These are phyloP conservation scores for Neospermospora avenae DNA, from an alignment of 2,329 filamentous ascomycete genomes.

Conservation along the genomic window DNA sequence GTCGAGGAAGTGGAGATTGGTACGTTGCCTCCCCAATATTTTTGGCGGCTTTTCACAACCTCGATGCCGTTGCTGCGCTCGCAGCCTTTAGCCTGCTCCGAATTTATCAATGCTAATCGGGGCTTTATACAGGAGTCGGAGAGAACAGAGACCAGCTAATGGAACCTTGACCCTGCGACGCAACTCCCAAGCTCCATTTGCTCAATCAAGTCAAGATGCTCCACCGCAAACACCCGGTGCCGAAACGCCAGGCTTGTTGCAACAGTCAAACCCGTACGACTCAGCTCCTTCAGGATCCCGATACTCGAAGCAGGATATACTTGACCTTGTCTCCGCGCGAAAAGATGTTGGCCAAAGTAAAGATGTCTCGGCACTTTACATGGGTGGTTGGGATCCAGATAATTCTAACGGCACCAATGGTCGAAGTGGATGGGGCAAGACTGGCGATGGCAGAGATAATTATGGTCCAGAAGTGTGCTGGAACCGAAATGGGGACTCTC, in stretches of 20 bases:
- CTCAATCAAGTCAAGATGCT: slow-evolving; percentile 34
- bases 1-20: slow-evolving; percentile 67
- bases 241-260: slow-evolving; percentile 24
- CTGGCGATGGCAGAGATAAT: slow-evolving; percentile 69
- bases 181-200: slow-evolving; percentile 55
- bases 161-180: slow-evolving; percentile 64
- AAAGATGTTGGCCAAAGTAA: slow-evolving; percentile 48
- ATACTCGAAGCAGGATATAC: slow-evolving; percentile 53
- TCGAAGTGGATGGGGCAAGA: slow-evolving; percentile 72
- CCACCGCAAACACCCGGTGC: slow-evolving; percentile 19
- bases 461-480: slow-evolving; percentile 91
- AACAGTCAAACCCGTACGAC: slow-evolving; percentile 36
- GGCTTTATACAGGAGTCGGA: slow-evolving; percentile 48
- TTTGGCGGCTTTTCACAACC: background rate
- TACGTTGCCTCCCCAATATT: slow-evolving; percentile 44
- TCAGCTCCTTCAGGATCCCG: slow-evolving; percentile 36
- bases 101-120: background rate
- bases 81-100: background rate
- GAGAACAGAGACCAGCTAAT: slow-evolving; percentile 55
- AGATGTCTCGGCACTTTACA: slow-evolving; percentile 65
- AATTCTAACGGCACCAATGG: slow-evolving; percentile 59
- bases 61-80: background rate
- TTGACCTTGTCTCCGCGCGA: slow-evolving; percentile 67
- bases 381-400: slow-evolving; percentile 75
- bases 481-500: slow-evolving; percentile 68